Base-by-base conservation (phyloP, 2,329 filamentous ascomycete species). In the Colletotrichum somersetense region DNA sequence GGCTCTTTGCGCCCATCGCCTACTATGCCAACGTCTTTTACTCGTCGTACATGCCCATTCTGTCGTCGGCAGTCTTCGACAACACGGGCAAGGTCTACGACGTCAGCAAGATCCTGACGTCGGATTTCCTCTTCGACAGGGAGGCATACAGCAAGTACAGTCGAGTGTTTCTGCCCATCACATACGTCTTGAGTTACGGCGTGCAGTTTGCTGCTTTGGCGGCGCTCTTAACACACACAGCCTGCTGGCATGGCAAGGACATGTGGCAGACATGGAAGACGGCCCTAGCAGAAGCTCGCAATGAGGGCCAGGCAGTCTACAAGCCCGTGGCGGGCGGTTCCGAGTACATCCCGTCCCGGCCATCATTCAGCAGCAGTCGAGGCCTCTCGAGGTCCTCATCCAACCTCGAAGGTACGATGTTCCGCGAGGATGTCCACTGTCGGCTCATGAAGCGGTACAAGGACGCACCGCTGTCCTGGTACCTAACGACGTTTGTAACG, bases 121-220 rank as follows among this genome's bases (percentile, higher is more conserved):
- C 88, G 0, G 91, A 96, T 53, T 96, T 95, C 73, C 79, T 94
- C 46, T 96, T 97, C 76, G 92, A 97, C 77, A 85, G 88, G 72
- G 87, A 90, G 26, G 93, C 93, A 23, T 97, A 97, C 80, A 85
- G 90, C 59, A 88, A 86, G n/a, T 97, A 97, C 81, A 96, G 93
- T 76, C 89, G 92, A 23, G 93, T 97, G 1, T 97, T 95, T 75
- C 83, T 97, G 11, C 93, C 94, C 1, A 94, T 96, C 72, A 96
- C 94, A 0, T 97, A 96, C 78, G 93, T 95, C 26, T 86, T 97
- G 52, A 95, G 93, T 78, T 97, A 97, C 76, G 94, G 92, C 3
- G 88, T 97, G 33, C 94, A 96, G 77, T 97, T 97, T 79, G 94
- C 94, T 16, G 93, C 92, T 1, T 85, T 97, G 26, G 91, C 93